Percentiles rank a stretch among this genome's conserved stretches.
Evolutionary conservation across 1,284 basidiomycete genomes (phyloP).

Genomic region (Boletus chippewaensis): DNA sequence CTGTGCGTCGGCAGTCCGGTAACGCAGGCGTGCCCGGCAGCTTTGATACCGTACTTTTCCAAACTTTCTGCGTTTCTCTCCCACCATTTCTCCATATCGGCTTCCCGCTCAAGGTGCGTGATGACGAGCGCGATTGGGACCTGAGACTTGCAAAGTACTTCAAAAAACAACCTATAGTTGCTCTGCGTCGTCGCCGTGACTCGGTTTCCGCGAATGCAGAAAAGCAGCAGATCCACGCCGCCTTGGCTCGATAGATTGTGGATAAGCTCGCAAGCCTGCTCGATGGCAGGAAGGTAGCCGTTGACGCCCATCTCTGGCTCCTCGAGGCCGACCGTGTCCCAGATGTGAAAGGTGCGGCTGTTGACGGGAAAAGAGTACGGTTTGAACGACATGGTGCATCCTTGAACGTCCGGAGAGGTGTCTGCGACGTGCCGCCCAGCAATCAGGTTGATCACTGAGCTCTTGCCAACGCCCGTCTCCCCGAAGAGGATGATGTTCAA

Average conservation of each 20-base stretch:
- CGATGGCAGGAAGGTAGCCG: conserved; percentile 30
- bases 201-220: conserved; percentile 34
- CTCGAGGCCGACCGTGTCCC: conserved; percentile 38
- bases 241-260: conserved; percentile 22
- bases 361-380: conserved; percentile 22
- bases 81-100: conserved; percentile 30
- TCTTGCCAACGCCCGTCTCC: conserved; percentile 31
- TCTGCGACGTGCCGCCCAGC: conserved; percentile 23
- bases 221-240: conserved; percentile 36
- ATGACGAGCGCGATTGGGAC: conserved; percentile 37
- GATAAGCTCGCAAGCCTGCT: conserved; percentile 34
- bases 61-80: conserved; percentile 20
- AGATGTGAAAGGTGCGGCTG: conserved; percentile 23
- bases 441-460: conserved; percentile 32
- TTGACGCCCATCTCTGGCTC: conserved; percentile 29
- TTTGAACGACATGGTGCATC: conserved; percentile 29
- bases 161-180: conserved; percentile 36
- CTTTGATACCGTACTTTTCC: conserved; percentile 24
- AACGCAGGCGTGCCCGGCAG: conserved; percentile 27
- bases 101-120: conserved; percentile 36
- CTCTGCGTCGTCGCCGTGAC: conserved; percentile 29
- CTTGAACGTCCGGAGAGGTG: conserved; percentile 23
- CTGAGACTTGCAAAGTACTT: conserved; percentile 29
- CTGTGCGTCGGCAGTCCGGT: conserved; percentile 26
- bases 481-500: conserved; percentile 31